Conservation (phyloP, 1,139 yeast genomes). For the Pichia sp. region DNA sequence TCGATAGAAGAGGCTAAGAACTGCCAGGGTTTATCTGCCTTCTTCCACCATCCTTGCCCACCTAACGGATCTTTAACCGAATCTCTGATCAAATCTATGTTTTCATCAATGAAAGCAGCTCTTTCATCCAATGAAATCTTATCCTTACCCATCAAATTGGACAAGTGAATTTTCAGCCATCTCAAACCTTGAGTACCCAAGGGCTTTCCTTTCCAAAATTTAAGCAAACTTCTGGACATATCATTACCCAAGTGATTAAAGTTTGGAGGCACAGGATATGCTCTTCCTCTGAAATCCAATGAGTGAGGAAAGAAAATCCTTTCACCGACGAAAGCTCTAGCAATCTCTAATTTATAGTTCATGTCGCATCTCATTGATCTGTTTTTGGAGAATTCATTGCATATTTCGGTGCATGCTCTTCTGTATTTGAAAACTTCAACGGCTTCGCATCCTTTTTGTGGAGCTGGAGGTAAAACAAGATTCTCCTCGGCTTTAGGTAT, state of each 20-base stretch:
- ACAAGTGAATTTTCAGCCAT: slow-evolving; percentile 89
- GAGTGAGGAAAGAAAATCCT: slow-evolving; percentile 91
- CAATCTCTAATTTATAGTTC: slow-evolving; percentile 90
- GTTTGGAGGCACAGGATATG: slow-evolving; percentile 77
- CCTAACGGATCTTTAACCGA: slow-evolving; percentile 69
- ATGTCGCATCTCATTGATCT: slow-evolving; percentile 91
- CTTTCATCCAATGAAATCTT: slow-evolving; percentile 79
- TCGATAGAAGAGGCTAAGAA: slow-evolving; percentile 84
- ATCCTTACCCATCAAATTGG: slow-evolving; percentile 84
- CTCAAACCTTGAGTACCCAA: slow-evolving; percentile 70
- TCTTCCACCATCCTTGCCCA: slow-evolving; percentile 68
- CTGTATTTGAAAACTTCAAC: slow-evolving; percentile 64
- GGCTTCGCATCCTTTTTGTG: slow-evolving; percentile 70
- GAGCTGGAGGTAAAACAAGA: slow-evolving; percentile 58
- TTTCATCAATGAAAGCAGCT: slow-evolving; percentile 62
- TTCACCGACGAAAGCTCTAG: slow-evolving; percentile 87
- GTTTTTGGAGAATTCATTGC: slow-evolving; percentile 58
- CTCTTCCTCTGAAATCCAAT: slow-evolving; percentile 92
- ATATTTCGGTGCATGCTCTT: slow-evolving; percentile 50
- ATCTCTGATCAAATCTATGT: slow-evolving; percentile 56
- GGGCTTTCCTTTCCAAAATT: slow-evolving; percentile 83
- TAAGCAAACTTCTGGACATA: slow-evolving; percentile 75
- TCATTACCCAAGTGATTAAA: slow-evolving; percentile 86
- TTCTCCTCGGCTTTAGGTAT: slow-evolving; percentile 64
- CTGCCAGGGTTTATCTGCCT: slow-evolving; percentile 96